Evolutionary conservation across 106 monocot genomes (phyloP), one percentile per base, ranked within the genome.

Genomic region (Platanthera zijinensis): DNA sequence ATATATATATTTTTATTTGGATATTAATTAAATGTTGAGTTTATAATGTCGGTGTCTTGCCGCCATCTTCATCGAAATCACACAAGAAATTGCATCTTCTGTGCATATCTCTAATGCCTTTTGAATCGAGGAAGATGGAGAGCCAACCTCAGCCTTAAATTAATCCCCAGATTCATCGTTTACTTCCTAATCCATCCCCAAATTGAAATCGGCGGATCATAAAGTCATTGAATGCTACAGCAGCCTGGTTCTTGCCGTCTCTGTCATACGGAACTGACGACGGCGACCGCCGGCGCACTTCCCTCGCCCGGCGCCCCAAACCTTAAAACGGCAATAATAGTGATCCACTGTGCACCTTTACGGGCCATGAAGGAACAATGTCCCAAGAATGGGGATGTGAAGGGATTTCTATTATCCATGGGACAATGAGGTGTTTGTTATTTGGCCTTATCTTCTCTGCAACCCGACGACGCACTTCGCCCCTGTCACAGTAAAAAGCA

Each of bases 381-480:
- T 11, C 28, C 25, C 12, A 32, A 39, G 25, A 8, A 66, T 39
- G 39, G 32, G 7, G 57, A 66, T 11, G 10, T 4, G 25, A 12
- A 30, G 32, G 8, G 2, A 11, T 10, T 66, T 19, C 66, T 66
- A 32, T 66, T 66, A 66, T 7, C 66, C 66, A 66, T 11, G 4
- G 66, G 66, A 4, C 32, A 9, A 66, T 32, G 66, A 25, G 11
- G 11, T 32, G 66, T 21, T 2, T 8, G 22, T 66, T 32, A 12
- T 59, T 56, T 57, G 25, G 30, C 66, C 67, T 48, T 75, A 56
- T 3, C 73, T 7, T 51, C 12, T 47, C 75, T 79, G 73, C 81
- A 75, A 49, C 68, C 68, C 69, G 85, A 85, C 85, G 81, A 78
- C 22, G 52, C 30, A 25, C 66, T 78, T 81, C 74, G 15, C 78